Conservation (phyloP, 1,139 yeast genomes). For the Pichia norvegensis region DNA sequence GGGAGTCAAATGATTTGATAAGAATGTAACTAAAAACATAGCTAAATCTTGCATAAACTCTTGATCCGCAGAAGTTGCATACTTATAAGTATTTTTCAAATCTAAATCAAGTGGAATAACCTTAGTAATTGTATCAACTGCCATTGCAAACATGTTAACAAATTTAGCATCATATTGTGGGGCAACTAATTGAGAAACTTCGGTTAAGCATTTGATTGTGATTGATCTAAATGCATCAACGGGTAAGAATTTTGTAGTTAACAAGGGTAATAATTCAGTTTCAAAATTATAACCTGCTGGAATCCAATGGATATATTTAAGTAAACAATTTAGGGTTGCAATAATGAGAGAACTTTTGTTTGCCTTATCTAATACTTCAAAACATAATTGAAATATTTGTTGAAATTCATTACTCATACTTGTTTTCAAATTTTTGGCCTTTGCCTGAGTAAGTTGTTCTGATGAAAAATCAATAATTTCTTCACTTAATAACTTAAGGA, state of each 20-base stretch:
- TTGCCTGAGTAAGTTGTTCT: conserved; percentile 95
- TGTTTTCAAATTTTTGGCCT: conserved; percentile 71
- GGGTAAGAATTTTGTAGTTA: conserved; percentile 67
- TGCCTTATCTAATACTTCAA: conserved; percentile 86
- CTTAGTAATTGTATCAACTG: conserved; percentile 63
- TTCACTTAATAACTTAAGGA: conserved; percentile 80
- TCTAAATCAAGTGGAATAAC: conserved; percentile 74
- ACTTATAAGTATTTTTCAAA: conserved; percentile 61
- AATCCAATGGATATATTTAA: conserved; percentile 90
- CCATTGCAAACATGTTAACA: conserved; percentile 59
- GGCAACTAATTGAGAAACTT: conserved; percentile 63
- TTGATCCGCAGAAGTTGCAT: conserved; percentile 79
- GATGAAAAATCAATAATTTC: conserved; percentile 93
- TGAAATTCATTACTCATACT: conserved; percentile 88
- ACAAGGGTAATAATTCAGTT: conserved; percentile 65
- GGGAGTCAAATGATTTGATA: conserved; percentile 65
- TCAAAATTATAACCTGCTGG: conserved; percentile 86
- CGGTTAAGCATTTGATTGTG: conserved; percentile 87
- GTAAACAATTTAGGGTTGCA: conserved; percentile 77
- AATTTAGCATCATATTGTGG: conserved; percentile 62
- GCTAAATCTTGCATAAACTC: conserved; percentile 94
- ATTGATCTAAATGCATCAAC: conserved; percentile 78
- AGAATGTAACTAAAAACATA: conserved; percentile 80
- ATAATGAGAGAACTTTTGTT: conserved; percentile 71
- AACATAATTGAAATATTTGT: conserved; percentile 87